A percentile compares a stretch with the other conserved stretches of the same genome.
These are phyloP conservation scores for Sarocladium brachiariae DNA, from an alignment of 2,329 filamentous ascomycete species.

Conservation along the genomic window DNA sequence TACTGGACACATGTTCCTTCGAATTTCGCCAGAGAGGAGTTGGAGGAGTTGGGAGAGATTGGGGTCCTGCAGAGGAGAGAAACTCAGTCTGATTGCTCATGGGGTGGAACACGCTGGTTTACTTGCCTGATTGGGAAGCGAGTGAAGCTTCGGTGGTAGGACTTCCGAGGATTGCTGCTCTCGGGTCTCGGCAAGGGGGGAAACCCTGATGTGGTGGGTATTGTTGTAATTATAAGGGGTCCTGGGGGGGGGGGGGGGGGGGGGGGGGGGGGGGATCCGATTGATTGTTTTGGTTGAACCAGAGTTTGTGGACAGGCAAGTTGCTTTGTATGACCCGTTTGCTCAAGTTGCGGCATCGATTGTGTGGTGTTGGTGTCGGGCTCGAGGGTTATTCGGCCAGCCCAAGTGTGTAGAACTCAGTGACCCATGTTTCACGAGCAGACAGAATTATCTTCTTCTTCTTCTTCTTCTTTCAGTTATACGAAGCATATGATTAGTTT, in stretches of 20 bases:
- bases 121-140: conserved; percentile 4
- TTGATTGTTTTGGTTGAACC: not conserved
- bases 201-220: not conserved
- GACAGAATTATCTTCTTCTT: too few species aligned
- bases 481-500: too few species aligned
- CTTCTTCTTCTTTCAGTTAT: too few species aligned
- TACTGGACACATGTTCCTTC: not conserved
- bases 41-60: not conserved
- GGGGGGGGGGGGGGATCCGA: not conserved
- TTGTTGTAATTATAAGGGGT: not conserved
- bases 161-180: conserved; percentile 7
- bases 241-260: not conserved
- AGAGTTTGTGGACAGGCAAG: too few species aligned
- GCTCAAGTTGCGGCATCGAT: too few species aligned
- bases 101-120: not conserved
- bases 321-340: too few species aligned
- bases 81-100: not conserved
- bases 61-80: not conserved
- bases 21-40: too few species aligned
- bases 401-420: too few species aligned
- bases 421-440: too few species aligned
- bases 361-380: too few species aligned
- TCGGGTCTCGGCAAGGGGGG: conserved; percentile 4
- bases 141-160: not conserved
- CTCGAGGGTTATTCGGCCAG: too few species aligned